Percentiles rank a stretch among this genome's conserved stretches.
phyloP scores from a whole-genome alignment of 129 eudicot genomes.

The Silybum marianum region DNA sequence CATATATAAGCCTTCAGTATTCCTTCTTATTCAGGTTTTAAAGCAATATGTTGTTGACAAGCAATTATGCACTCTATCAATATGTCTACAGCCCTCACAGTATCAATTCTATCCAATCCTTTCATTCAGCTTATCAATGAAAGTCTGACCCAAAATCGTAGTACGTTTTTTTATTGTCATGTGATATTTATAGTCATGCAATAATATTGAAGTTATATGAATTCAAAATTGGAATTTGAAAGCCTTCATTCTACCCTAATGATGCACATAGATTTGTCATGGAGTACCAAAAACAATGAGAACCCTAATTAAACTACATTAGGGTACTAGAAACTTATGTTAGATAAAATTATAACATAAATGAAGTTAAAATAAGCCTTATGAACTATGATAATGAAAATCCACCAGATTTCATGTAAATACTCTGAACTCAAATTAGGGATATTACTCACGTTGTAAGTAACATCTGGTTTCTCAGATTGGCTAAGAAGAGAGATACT shows the following conservation, averaged over 20 bases:
- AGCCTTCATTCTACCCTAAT: not conserved
- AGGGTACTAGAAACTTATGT: not conserved
- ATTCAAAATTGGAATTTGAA: not conserved
- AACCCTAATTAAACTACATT: not conserved
- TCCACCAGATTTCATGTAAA: not conserved
- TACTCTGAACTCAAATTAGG: not conserved
- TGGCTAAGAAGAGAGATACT: conserved; percentile 82
- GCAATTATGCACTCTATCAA: not conserved
- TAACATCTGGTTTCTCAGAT: conserved; percentile 88
- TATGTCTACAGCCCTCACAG: not conserved
- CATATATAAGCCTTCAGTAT: too few species aligned
- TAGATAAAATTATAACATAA: not conserved
- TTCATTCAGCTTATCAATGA: not conserved
- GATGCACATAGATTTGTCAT: not conserved
- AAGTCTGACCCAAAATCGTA: not conserved
- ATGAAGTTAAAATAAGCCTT: not conserved
- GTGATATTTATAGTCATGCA: not conserved
- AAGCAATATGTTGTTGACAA: not conserved
- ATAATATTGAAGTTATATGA: not conserved
- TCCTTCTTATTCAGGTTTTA: conserved; percentile 1
- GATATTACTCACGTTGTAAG: conserved; percentile 55
- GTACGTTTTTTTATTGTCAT: not conserved
- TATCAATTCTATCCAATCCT: not conserved
- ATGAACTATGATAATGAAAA: not conserved
- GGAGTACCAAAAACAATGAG: not conserved